Evolutionary conservation across 352 stramenopile species (phyloP).

Genomic region (Phytophthora citricola): DNA sequence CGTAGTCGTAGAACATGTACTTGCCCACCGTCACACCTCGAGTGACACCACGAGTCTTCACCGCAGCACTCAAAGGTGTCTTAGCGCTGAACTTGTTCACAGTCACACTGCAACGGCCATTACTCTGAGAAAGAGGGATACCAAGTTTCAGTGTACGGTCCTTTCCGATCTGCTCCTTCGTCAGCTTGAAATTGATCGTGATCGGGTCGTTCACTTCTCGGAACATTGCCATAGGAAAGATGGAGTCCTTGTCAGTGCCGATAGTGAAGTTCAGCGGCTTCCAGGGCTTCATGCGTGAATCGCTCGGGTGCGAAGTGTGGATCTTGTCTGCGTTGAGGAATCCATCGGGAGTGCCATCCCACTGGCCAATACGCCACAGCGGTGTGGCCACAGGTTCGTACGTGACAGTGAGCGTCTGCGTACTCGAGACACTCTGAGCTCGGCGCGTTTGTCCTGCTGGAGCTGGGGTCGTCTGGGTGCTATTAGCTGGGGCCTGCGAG

Average conservation of each 20-base stretch:
- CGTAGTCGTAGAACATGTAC: conserved; percentile 60
- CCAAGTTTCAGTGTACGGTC: conserved; percentile 50
- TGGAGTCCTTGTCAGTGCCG: conserved; percentile 28
- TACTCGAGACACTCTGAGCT: conserved; percentile 11
- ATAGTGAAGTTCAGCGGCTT: conserved; percentile 37
- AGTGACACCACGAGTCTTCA: conserved; percentile 58
- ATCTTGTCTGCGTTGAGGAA: conserved; percentile 68
- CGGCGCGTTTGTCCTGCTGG: conserved; percentile 2
- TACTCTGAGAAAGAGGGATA: conserved; percentile 52
- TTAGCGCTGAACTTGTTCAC: conserved; percentile 54
- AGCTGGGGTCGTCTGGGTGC: neutral
- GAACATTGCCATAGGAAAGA: conserved; percentile 62
- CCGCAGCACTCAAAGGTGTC: conserved; percentile 33
- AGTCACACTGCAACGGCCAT: conserved; percentile 42
- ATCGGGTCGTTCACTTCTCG: conserved; percentile 57
- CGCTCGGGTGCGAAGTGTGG: conserved; percentile 58
- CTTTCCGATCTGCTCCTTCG: conserved; percentile 29
- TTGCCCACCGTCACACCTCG: conserved; percentile 51
- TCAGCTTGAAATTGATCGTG: conserved; percentile 49
- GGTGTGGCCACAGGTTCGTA: conserved; percentile 28
- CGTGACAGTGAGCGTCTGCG: conserved; percentile 34
- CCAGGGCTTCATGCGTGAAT: conserved; percentile 48
- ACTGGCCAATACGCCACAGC: conserved; percentile 59
- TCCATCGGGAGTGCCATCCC: conserved; percentile 56
- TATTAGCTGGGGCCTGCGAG: too few species aligned